phyloP scores from a whole-genome alignment of 176 grass and related monocot genomes.

The Leersia perrieri region DNA sequence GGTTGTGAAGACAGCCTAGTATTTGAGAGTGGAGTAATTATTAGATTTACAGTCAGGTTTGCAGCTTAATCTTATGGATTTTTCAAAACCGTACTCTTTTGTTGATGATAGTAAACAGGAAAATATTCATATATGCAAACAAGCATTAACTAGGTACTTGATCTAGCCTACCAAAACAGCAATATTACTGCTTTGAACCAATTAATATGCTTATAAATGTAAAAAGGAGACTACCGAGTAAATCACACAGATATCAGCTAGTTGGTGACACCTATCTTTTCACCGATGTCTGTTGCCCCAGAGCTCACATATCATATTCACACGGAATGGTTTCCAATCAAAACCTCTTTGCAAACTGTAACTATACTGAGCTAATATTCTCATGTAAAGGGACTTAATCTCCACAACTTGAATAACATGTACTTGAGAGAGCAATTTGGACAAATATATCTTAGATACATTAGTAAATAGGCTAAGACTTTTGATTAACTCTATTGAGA shows the following conservation, averaged over 20 bases:
- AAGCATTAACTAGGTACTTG: constrained; percentile 12
- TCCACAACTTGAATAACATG: background rate
- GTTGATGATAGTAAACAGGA: background rate
- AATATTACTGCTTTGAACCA: constrained; percentile 2
- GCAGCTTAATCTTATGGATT: background rate
- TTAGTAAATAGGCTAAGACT: background rate
- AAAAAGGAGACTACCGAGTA: background rate
- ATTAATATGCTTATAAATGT: background rate
- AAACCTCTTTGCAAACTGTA: background rate
- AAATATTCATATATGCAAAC: background rate
- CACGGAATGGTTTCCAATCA: background rate
- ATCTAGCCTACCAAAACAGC: background rate
- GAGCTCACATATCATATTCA: background rate
- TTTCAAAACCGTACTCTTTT: constrained; percentile 12
- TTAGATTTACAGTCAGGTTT: background rate
- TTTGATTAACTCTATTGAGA: background rate
- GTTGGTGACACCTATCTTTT: background rate
- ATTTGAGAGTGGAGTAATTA: background rate
- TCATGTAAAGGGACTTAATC: background rate
- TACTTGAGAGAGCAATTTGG: background rate
- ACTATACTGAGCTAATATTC: background rate
- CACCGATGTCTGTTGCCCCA: background rate
- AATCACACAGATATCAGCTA: background rate
- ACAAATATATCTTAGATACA: constrained; percentile 15
- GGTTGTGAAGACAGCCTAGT: background rate